These are phyloP conservation scores for Fusarium camptoceras DNA, from an alignment of 2,329 filamentous ascomycete species.

Conservation along the genomic window DNA sequence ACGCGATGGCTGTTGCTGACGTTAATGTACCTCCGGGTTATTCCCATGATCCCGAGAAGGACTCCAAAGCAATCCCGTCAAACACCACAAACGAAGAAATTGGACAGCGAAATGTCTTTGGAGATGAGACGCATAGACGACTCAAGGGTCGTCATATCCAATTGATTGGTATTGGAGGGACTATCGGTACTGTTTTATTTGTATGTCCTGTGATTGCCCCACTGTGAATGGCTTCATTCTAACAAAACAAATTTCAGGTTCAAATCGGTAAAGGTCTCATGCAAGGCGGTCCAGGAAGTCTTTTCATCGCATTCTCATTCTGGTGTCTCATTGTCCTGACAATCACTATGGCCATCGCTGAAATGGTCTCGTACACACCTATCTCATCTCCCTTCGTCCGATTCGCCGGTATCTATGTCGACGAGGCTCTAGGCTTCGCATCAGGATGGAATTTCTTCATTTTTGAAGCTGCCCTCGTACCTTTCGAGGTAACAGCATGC, in stretches of 20 bases:
- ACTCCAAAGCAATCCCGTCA: constrained; percentile 15
- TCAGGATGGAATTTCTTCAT: constrained; percentile 81
- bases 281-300: constrained; percentile 68
- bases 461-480: constrained; percentile 74
- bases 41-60: constrained; percentile 35
- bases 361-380: constrained; percentile 82
- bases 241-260: constrained; percentile 47
- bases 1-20: constrained; percentile 30
- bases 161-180: constrained; percentile 72
- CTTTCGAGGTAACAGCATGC: constrained; percentile 75
- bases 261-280: constrained; percentile 69
- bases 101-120: constrained; percentile 7
- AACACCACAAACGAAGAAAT: constrained; percentile 1
- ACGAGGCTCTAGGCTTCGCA: constrained; percentile 79
- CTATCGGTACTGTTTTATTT: constrained; percentile 71
- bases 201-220: constrained; percentile 49
- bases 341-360: constrained; percentile 72
- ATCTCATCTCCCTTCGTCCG: constrained; percentile 84
- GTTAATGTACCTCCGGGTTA: constrained; percentile 38
- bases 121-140: constrained; percentile 59
- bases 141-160: constrained; percentile 69
- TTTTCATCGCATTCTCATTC: constrained; percentile 70
- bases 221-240: background rate
- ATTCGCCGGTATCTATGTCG: constrained; percentile 80
- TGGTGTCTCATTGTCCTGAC: constrained; percentile 72